A percentile compares a stretch with the other conserved stretches of the same genome.
Conservation (phyloP, 2,329 filamentous ascomycete genomes). For the Curvularia sp. region DNA sequence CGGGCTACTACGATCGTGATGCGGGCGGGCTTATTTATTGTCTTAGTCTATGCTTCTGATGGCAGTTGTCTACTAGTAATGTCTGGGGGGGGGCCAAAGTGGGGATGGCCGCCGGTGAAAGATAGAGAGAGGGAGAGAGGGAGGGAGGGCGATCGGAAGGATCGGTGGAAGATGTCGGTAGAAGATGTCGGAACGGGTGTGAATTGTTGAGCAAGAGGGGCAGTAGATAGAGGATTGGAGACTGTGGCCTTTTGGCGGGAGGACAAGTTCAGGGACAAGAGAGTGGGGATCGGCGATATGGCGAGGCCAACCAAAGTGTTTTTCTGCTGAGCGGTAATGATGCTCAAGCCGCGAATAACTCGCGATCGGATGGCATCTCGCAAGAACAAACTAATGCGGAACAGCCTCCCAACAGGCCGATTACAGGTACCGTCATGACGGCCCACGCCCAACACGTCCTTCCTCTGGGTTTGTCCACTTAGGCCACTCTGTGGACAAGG, state of each 20-base stretch:
- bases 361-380: slow-evolving; percentile 24
- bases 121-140: background rate
- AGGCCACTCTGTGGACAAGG: background rate
- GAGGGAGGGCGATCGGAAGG: background rate
- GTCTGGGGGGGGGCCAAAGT: background rate
- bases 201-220: slow-evolving; percentile 7
- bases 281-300: slow-evolving; percentile 20
- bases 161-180: slow-evolving; percentile 5
- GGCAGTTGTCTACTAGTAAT: background rate
- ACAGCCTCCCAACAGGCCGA: slow-evolving; percentile 29
- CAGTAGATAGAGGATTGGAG: slow-evolving; percentile 15
- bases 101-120: slow-evolving; percentile 10
- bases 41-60: background rate
- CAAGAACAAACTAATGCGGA: slow-evolving; percentile 34
- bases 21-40: slow-evolving; percentile 1
- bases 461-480: background rate
- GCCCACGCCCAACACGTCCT: slow-evolving; percentile 7
- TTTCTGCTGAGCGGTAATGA: slow-evolving; percentile 33
- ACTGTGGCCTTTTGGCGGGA: background rate
- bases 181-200: background rate
- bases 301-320: slow-evolving; percentile 18
- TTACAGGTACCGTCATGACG: slow-evolving; percentile 11
- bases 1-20: background rate
- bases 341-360: slow-evolving; percentile 22
- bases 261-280: background rate